Percentiles rank a stretch among this genome's conserved stretches.
phyloP scores from a whole-genome alignment of 345 rosid species.

The Raphanus sativus region DNA sequence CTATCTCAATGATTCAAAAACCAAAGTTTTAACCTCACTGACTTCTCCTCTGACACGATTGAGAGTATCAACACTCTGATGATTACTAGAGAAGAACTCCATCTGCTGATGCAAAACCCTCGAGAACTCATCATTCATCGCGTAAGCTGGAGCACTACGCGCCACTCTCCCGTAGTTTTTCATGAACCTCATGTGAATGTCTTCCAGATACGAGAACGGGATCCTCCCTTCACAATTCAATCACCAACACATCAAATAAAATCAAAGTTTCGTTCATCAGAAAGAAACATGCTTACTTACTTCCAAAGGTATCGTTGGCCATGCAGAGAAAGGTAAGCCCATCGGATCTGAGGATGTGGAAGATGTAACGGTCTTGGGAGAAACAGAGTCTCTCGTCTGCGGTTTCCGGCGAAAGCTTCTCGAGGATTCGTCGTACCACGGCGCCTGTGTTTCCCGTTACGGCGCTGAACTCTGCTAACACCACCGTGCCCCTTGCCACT shows the following conservation, averaged over 20 bases:
- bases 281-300: constrained; percentile 56
- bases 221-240: constrained; percentile 64
- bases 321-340: no score
- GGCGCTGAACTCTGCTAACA: constrained; percentile 93
- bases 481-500: constrained; percentile 91
- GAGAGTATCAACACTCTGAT: constrained; percentile 83
- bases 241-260: background rate
- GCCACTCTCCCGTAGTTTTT: constrained; percentile 86
- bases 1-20: no score
- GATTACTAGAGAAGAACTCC: constrained; percentile 95
- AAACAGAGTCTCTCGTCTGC: no score
- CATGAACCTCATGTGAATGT: constrained; percentile 94
- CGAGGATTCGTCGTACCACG: constrained; percentile 72
- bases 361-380: no score
- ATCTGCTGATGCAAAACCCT: constrained; percentile 98
- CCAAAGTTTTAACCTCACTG: constrained; percentile 51
- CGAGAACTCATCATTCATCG: constrained; percentile 97
- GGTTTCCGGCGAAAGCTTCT: no score
- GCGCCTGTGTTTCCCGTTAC: constrained; percentile 93
- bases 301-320: background rate
- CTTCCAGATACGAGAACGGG: constrained; percentile 97
- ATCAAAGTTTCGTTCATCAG: background rate
- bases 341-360: no score
- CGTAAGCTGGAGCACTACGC: constrained; percentile 78
- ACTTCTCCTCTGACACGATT: constrained; percentile 95